These are phyloP conservation scores for Zychaea mexicana DNA, from an alignment of 371 early-diverging fungal genomes.

Conservation along the genomic window DNA sequence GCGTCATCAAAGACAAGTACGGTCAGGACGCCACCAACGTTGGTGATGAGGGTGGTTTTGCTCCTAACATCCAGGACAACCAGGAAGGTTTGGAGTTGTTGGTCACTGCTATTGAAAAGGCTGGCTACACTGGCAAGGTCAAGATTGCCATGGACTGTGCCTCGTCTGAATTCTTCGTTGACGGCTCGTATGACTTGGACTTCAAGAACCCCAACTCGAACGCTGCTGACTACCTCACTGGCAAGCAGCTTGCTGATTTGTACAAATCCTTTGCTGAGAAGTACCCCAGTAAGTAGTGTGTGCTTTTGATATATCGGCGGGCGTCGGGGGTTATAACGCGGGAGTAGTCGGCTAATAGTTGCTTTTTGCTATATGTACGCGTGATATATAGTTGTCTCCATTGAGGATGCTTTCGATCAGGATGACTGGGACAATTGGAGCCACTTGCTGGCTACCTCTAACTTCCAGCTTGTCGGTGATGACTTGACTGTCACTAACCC, in stretches of 20 bases:
- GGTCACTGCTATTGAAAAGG: conserved; percentile 86
- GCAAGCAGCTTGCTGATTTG: conserved; percentile 84
- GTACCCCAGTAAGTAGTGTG: conserved; percentile 83
- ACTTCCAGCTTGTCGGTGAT: conserved; percentile 97
- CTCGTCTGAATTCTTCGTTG: conserved; percentile 98
- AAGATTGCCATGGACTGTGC: conserved; percentile 99
- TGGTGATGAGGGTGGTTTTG: conserved; percentile 99
- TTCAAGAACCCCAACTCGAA: conserved; percentile 94
- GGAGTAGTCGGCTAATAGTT: conserved; percentile 10
- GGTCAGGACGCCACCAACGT: conserved; percentile 99
- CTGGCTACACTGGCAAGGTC: conserved; percentile 95
- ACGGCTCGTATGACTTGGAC: conserved; percentile 96
- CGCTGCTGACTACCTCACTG: conserved; percentile 72
- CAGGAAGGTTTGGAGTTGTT: conserved; percentile 97
- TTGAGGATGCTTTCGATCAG: conserved; percentile 99
- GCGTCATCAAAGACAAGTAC: conserved; percentile 97
- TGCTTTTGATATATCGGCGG: not conserved
- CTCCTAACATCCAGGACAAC: conserved; percentile 98
- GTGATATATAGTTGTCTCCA: conserved; percentile 74
- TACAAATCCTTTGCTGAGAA: conserved; percentile 86
- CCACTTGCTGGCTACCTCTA: conserved; percentile 70
- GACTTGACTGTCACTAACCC: conserved; percentile 99
- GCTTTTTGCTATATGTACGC: not conserved
- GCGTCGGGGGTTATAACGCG: not conserved
- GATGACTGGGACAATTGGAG: conserved; percentile 97